Conservation (phyloP, 2,329 filamentous ascomycete genomes). For the Cercospora sp. region DNA sequence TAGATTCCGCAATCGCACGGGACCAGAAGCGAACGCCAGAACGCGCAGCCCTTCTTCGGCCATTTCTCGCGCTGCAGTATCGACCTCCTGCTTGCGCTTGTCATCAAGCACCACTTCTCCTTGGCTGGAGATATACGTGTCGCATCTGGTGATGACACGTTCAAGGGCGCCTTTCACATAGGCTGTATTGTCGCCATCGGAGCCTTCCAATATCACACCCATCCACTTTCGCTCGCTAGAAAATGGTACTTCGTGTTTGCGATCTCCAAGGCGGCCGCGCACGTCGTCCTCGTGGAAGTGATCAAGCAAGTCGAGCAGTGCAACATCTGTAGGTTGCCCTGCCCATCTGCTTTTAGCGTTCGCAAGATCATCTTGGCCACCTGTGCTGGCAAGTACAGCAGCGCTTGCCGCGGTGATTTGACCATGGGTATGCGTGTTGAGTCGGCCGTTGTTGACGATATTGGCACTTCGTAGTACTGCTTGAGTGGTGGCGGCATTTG, state of each 20-base stretch:
- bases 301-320: slow-evolving; percentile 92
- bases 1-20: slow-evolving; percentile 43
- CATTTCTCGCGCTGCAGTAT: slow-evolving; percentile 81
- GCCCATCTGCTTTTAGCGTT: slow-evolving; percentile 85
- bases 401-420: slow-evolving; percentile 64
- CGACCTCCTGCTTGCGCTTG: slow-evolving; percentile 68
- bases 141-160: slow-evolving; percentile 79
- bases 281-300: slow-evolving; percentile 89
- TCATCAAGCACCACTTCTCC: slow-evolving; percentile 87
- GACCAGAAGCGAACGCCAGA: slow-evolving; percentile 87
- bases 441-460: slow-evolving; percentile 89
- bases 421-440: slow-evolving; percentile 65
- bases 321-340: slow-evolving; percentile 94
- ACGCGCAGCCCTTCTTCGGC: slow-evolving; percentile 87
- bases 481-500: slow-evolving; percentile 71
- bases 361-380: slow-evolving; percentile 58
- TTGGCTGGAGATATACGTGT: slow-evolving; percentile 84
- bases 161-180: slow-evolving; percentile 97
- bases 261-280: slow-evolving; percentile 78
- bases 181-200: slow-evolving; percentile 71
- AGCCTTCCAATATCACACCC: slow-evolving; percentile 76
- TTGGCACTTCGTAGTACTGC: slow-evolving; percentile 90
- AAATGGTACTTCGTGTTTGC: slow-evolving; percentile 85
- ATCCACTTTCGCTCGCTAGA: slow-evolving; percentile 99
- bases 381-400: slow-evolving; percentile 82